Percentiles rank a stretch among this genome's conserved stretches.
phyloP scores from a whole-genome alignment of 2,329 filamentous ascomycete species.

The Juglanconis oblonga region DNA sequence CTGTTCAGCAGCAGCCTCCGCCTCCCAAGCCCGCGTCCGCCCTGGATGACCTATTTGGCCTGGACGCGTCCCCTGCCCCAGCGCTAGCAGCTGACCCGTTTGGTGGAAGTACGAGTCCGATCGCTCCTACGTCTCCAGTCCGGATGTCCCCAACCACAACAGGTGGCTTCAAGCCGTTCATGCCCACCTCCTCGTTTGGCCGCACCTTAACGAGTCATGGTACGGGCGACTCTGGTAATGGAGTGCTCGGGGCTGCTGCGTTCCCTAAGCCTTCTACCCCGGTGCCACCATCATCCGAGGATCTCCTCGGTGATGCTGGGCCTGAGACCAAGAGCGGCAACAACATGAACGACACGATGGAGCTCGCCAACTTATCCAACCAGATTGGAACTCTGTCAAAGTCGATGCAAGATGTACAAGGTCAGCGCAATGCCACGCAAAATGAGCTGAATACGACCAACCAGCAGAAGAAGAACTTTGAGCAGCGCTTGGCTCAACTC shows the following conservation, averaged over 20 bases:
- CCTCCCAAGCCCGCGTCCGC: slow-evolving; percentile 57
- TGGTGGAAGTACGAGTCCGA: slow-evolving; percentile 43
- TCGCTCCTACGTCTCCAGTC: slow-evolving; percentile 52
- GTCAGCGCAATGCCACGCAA: slow-evolving; percentile 74
- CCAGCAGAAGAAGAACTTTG: slow-evolving; percentile 89
- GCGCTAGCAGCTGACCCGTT: slow-evolving; percentile 61
- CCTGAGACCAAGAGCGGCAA: slow-evolving; percentile 71
- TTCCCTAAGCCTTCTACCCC: slow-evolving; percentile 29
- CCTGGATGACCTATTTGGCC: slow-evolving; percentile 87
- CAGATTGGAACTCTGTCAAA: slow-evolving; percentile 88
- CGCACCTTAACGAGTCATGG: slow-evolving; percentile 73
- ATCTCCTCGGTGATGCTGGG: slow-evolving; percentile 87
- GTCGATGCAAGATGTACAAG: slow-evolving; percentile 91
- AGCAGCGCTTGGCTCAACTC: slow-evolving; percentile 81
- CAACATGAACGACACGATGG: slow-evolving; percentile 84
- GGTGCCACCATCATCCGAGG: slow-evolving; percentile 56
- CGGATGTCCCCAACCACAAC: slow-evolving; percentile 44
- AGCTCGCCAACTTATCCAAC: slow-evolving; percentile 93
- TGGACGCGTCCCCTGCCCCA: slow-evolving; percentile 64
- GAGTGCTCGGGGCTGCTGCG: slow-evolving; percentile 18
- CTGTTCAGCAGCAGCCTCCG: slow-evolving; percentile 37
- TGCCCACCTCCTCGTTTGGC: slow-evolving; percentile 90
- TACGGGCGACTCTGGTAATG: slow-evolving; percentile 59
- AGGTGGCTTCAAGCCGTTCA: slow-evolving; percentile 77
- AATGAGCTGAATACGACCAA: slow-evolving; percentile 78